Conservation (phyloP, 192 early-diverging fungal species). For the Gorgonomyces haynaldii region DNA sequence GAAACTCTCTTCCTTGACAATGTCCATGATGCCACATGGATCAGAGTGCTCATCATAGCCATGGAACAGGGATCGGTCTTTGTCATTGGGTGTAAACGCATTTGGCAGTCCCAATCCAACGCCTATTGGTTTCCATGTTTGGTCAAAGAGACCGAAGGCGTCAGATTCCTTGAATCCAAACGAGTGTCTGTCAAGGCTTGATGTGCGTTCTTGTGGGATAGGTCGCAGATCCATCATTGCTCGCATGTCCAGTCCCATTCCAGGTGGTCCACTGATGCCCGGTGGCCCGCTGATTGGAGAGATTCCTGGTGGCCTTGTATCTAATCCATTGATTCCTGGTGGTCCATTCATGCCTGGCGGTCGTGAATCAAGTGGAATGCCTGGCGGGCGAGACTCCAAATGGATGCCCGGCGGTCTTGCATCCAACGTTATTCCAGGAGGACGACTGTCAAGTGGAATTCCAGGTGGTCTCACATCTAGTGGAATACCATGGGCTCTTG, state of each 20-base stretch:
- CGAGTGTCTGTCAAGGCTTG: no score
- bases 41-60: not conserved
- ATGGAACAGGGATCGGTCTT: not conserved
- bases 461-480: no score
- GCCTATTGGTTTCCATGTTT: not conserved
- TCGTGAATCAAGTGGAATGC: no score
- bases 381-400: no score
- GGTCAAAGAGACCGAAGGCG: conserved; percentile 9
- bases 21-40: not conserved
- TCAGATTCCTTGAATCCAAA: no score
- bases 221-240: no score
- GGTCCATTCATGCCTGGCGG: no score
- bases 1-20: no score
- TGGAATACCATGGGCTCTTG: no score
- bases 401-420: no score
- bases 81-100: not conserved
- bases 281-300: not conserved
- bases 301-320: not conserved
- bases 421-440: not conserved
- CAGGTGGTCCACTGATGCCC: not conserved
- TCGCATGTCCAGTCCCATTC: conserved; percentile 1
- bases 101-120: not conserved
- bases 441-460: not conserved
- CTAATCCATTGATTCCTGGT: not conserved
- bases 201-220: no score